These are phyloP conservation scores for Puccinia horiana DNA, from an alignment of 1,284 basidiomycete species.

Conservation along the genomic window DNA sequence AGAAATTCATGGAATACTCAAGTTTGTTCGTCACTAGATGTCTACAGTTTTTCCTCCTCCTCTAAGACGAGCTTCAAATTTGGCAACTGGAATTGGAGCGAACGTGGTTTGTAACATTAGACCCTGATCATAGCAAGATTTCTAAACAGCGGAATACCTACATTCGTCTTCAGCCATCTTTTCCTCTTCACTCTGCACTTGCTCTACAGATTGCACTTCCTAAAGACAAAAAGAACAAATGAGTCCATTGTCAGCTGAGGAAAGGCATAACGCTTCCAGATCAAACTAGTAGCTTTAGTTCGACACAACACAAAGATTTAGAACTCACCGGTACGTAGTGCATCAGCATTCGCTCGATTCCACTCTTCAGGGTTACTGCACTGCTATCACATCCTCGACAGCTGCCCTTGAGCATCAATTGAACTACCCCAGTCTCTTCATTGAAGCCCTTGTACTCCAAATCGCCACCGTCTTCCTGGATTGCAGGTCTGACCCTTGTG, in stretches of 20 bases:
- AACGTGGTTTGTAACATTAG: neutral
- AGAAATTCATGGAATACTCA: neutral
- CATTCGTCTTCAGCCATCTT: constrained; percentile 46
- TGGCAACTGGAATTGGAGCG: constrained; percentile 16
- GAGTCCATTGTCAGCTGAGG: neutral
- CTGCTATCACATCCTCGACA: constrained; percentile 48
- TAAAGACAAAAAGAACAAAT: neutral
- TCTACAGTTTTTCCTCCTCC: constrained; percentile 31
- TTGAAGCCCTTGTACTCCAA: constrained; percentile 64
- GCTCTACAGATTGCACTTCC: constrained; percentile 47
- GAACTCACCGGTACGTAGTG: constrained; percentile 45
- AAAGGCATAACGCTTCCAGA: neutral
- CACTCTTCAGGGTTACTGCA: constrained; percentile 42
- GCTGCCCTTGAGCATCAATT: constrained; percentile 46
- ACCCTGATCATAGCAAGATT: neutral
- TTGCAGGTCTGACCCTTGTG: constrained; percentile 39
- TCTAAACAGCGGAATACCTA: constrained; percentile 4
- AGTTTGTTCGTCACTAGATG: neutral
- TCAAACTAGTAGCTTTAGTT: neutral
- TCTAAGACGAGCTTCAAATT: constrained; percentile 44
- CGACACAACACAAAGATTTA: neutral
- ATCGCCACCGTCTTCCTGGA: constrained; percentile 62
- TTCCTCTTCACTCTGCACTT: constrained; percentile 45
- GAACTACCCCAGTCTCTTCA: constrained; percentile 45
- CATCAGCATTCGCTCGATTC: constrained; percentile 46